Conservation (phyloP, 768 basidiomycete genomes). For the Macrolepiota fuliginosa region DNA sequence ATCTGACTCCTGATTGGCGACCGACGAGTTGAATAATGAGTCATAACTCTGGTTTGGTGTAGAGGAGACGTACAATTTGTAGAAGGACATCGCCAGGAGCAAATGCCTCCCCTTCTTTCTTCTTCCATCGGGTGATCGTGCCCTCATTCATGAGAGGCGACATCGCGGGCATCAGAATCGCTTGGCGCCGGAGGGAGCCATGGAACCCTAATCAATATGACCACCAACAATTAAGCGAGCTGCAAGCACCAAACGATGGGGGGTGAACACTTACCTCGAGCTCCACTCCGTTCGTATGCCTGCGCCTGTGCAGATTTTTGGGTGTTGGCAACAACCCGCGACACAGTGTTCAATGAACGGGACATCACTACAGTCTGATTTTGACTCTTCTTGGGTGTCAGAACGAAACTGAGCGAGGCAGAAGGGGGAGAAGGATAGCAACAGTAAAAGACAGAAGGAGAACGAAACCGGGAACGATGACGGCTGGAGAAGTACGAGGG, state of each 20-base stretch:
- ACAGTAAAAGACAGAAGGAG: neutral
- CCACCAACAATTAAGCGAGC: neutral
- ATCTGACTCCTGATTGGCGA: constrained; percentile 77
- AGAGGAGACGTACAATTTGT: constrained; percentile 67
- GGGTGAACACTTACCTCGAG: neutral
- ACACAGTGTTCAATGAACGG: constrained; percentile 11
- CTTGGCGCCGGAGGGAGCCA: constrained; percentile 15
- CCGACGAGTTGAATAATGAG: neutral
- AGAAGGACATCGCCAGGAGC: constrained; percentile 80
- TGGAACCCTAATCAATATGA: constrained; percentile 13
- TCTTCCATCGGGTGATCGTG: constrained; percentile 89
- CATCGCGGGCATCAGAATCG: constrained; percentile 84
- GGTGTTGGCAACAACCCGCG: constrained; percentile 2
- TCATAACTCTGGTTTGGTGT: neutral
- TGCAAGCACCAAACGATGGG: neutral
- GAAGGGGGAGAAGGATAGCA: neutral
- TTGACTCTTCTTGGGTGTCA: too few species aligned
- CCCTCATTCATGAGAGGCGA: constrained; percentile 97
- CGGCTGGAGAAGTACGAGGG: neutral
- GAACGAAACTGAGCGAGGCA: neutral
- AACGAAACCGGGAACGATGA: neutral
- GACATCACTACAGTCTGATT: neutral
- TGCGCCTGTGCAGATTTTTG: constrained; percentile 1
- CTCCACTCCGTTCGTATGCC: constrained; percentile 1
- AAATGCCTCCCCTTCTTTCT: constrained; percentile 79